Percentiles rank a stretch among this genome's conserved stretches.
Conservation (phyloP, 2,329 filamentous ascomycete genomes). For the Talaromyces piceae region DNA sequence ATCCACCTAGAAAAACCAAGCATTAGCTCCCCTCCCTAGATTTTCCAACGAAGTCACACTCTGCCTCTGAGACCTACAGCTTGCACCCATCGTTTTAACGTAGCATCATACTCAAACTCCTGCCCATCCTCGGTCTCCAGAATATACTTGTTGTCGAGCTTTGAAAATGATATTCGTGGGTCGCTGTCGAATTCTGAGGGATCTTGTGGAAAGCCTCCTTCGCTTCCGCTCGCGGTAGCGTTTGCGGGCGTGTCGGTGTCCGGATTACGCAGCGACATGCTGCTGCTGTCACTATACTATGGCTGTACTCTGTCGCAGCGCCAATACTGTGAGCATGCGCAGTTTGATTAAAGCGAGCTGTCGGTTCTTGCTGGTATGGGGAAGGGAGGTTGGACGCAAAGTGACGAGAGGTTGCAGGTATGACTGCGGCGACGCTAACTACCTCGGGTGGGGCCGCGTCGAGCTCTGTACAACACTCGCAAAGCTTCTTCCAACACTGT, state of each 20-base stretch:
- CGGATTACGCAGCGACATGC: conserved; percentile 4
- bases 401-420: too few relatives aligned
- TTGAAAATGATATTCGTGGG: conserved; percentile 80
- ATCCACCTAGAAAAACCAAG: conserved; percentile 44
- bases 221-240: background rate
- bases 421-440: background rate
- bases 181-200: conserved; percentile 66
- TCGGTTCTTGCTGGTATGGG: background rate
- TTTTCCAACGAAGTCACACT: background rate
- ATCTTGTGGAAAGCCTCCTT: conserved; percentile 44
- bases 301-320: too few relatives aligned
- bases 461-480: background rate
- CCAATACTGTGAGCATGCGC: background rate
- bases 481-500: background rate
- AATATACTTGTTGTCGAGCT: conserved; percentile 70
- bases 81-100: conserved; percentile 67
- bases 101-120: conserved; percentile 75
- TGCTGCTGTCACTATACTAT: too few relatives aligned
- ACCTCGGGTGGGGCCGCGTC: background rate
- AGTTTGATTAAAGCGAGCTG: background rate
- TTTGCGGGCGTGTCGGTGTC: background rate
- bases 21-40: conserved; percentile 25
- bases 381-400: too few relatives aligned
- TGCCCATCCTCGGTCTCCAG: conserved; percentile 76
- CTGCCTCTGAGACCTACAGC: conserved; percentile 44